phyloP scores from a whole-genome alignment of 495 filamentous ascomycete genomes.

The Aspergillus bridgeri region DNA sequence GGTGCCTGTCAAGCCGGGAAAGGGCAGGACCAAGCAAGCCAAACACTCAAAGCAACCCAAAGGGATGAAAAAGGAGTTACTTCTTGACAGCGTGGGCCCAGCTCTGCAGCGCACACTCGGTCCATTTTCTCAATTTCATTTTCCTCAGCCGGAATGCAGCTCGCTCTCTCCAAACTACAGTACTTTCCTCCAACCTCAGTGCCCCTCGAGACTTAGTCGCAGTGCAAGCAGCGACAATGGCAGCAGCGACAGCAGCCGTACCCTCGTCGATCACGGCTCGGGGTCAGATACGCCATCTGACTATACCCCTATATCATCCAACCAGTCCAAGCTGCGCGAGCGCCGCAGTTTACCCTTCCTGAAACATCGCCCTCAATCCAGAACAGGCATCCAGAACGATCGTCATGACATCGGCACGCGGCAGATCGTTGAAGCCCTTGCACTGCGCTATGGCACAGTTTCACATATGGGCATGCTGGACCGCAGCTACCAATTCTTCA shows the following conservation, averaged over 20 bases:
- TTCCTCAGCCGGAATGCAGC: not conserved
- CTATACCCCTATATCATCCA: not conserved
- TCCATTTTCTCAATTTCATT: not conserved
- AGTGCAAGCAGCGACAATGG: not conserved
- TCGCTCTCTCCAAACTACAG: not conserved
- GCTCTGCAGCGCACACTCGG: not conserved
- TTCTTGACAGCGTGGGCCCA: not conserved
- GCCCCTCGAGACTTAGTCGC: not conserved
- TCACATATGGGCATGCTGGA: conserved; percentile 48
- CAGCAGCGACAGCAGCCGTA: conserved; percentile 4
- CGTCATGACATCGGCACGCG: not conserved
- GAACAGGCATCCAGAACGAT: not conserved
- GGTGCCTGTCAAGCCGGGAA: not conserved
- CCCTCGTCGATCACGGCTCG: not conserved
- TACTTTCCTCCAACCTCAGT: not conserved
- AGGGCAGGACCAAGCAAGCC: not conserved
- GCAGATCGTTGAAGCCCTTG: conserved; percentile 17
- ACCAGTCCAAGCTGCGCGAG: not conserved
- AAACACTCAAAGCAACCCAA: not conserved
- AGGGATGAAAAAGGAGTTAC: not conserved
- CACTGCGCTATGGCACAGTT: conserved; percentile 32
- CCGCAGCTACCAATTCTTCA: conserved; percentile 39
- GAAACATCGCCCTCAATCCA: not conserved
- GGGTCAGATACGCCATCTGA: not conserved
- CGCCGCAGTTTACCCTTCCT: not conserved